Evolutionary conservation across 352 stramenopile genomes (phyloP), one percentile per base, ranked within the genome.

Genomic region (Peronospora farinosa): DNA sequence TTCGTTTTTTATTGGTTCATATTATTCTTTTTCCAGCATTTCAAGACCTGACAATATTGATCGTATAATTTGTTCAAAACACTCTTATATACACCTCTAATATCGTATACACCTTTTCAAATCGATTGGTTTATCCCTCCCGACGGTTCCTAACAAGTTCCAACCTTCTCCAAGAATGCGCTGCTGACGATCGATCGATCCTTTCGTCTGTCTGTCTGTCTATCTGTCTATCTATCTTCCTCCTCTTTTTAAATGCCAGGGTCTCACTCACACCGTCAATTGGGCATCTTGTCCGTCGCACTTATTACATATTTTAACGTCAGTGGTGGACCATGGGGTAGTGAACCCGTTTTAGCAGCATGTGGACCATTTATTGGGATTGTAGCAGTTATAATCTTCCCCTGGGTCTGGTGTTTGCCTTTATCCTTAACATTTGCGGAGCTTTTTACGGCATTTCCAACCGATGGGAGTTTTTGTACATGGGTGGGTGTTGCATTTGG

Each of bases 231-330:
- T n/a, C n/a, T n/a, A n/a, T n/a, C 23, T 36, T 7, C 19, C 5
- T 30, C 16, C 12, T 10, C n/a, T 10, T 40, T 19, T 33, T n/a
- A 16, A 36, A 86, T 84, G 75, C 72, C 73, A 16, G 73, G 71
- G 42, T 73, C 73, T 21, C 73, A 84, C 45, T 84, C 76, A 41
- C 73, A 76, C 46, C 73, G 76, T 16, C 58, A 85, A 41, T 54
- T 87, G 37, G 76, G 76, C 54, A 78, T 87, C 63, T 37, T 80
- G 36, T 78, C 69, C 31, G 72, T 87, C 10, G 76, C 76, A 31
- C 71, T 91, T 40, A 89, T 88, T 54, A 88, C 77, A 21, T 88
- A 88, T 57, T 88, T 88, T 44, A 88, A 88, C 35, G 77, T 88
- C 30, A 84, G 72, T 43, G 77, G 77, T 35, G 77, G 77, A 2